These are phyloP conservation scores for Kitagawia praeruptora DNA, from an alignment of 129 eudicot species.

Conservation along the genomic window DNA sequence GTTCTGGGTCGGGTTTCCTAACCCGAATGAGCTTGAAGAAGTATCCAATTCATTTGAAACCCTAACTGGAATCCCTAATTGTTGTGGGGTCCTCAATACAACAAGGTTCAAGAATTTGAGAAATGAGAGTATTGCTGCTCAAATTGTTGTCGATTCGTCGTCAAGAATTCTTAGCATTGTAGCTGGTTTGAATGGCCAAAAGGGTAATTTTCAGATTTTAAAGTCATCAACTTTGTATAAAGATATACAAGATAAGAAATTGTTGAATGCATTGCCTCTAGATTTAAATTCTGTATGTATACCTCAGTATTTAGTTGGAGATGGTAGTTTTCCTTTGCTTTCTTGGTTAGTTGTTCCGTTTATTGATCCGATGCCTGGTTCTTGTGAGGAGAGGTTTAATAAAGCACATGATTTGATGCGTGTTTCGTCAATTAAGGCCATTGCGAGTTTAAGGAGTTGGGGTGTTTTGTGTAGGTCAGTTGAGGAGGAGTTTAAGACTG, in stretches of 20 bases:
- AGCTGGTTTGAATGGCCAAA: conserved; percentile 57
- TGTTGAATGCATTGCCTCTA: conserved; percentile 33
- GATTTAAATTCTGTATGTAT: conserved; percentile 36
- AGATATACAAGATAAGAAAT: conserved; percentile 40
- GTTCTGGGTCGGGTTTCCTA: conserved; percentile 81
- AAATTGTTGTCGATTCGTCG: conserved; percentile 62
- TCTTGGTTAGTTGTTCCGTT: conserved; percentile 72
- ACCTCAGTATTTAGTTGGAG: conserved; percentile 71
- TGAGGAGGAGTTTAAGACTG: conserved; percentile 44
- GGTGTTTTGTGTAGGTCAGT: conserved; percentile 61
- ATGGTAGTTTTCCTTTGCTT: conserved; percentile 46
- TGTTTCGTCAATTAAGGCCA: conserved; percentile 30
- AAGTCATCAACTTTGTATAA: conserved; percentile 46
- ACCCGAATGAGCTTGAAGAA: conserved; percentile 32
- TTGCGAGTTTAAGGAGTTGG: conserved; percentile 78
- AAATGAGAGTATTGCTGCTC: conserved; percentile 42
- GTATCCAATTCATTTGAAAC: conserved; percentile 34
- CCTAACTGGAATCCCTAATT: conserved; percentile 63
- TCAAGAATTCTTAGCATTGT: conserved; percentile 62
- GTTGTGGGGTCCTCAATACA: conserved; percentile 64
- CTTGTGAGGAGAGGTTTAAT: conserved; percentile 50
- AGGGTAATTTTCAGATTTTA: conserved; percentile 36
- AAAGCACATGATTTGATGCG: conserved; percentile 24
- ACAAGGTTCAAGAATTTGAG: conserved; percentile 29
- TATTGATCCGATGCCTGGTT: conserved; percentile 32